Percentiles rank a stretch among this genome's conserved stretches.
These are phyloP conservation scores for Phytophthora pluvialis DNA, from an alignment of 352 stramenopile genomes.

Conservation along the genomic window DNA sequence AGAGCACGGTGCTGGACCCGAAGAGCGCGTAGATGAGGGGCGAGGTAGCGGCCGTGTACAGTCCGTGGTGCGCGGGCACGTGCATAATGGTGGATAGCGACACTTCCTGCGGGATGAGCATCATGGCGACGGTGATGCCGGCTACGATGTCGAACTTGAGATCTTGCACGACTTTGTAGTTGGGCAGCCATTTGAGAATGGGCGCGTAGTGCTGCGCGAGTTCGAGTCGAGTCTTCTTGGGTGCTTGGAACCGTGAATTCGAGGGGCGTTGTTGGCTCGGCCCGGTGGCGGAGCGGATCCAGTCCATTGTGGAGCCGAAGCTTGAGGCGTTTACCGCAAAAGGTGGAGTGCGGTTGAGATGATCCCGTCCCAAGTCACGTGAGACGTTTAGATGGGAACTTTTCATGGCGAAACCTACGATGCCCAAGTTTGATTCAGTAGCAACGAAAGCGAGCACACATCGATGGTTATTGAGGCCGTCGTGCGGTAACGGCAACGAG, in stretches of 20 bases:
- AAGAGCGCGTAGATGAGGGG: constrained; percentile 87
- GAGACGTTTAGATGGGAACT: constrained; percentile 1
- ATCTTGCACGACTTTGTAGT: constrained; percentile 51
- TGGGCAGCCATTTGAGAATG: constrained; percentile 58
- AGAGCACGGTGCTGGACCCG: constrained; percentile 75
- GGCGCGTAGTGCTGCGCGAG: constrained; percentile 29
- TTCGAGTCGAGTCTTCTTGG: constrained; percentile 26
- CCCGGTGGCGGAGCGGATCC: constrained; percentile 29
- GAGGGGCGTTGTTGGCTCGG: background rate
- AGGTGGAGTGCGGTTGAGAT: background rate
- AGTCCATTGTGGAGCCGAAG: constrained; percentile 11
- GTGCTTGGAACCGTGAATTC: constrained; percentile 13
- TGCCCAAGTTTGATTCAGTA: background rate
- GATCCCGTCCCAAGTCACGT: background rate
- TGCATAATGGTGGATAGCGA: constrained; percentile 87
- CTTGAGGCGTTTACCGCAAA: background rate
- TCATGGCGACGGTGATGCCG: constrained; percentile 65
- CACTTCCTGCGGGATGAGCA: constrained; percentile 39
- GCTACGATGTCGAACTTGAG: constrained; percentile 58
- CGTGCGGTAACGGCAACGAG: background rate
- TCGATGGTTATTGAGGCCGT: background rate
- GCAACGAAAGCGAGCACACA: background rate
- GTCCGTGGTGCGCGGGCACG: constrained; percentile 83
- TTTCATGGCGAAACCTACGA: constrained; percentile 12
- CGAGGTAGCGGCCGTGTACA: constrained; percentile 85